Evolutionary conservation across 2,329 filamentous ascomycete genomes (phyloP), one percentile per base, ranked within the genome.

Genomic region (Ceratocystis smalleyi): DNA sequence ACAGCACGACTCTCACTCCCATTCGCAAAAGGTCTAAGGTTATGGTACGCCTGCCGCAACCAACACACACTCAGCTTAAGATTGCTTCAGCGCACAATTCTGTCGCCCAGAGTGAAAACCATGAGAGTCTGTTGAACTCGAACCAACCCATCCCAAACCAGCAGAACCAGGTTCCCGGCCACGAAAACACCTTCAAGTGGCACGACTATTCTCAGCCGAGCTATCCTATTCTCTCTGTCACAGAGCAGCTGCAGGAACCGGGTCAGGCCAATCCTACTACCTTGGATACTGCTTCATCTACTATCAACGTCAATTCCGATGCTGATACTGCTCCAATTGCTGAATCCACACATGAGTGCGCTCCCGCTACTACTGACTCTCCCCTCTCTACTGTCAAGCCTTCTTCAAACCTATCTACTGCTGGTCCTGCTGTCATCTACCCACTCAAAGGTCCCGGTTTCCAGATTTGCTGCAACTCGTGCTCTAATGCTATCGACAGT

Each of bases 401-500:
- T 54, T 1, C 49, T 24, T 5, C 10, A 19, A 15, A 10, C 3
- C 12, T 15, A 30, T 54, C 19, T 24, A 54, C 49, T 24, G 27
- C 43, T 22, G 67, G 63, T 35, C 64, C 67, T 45, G 61, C 63
- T 24, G 32, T 62, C 64, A 68, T 60, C 60, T 65, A 67, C 59
- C 70, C 67, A 66, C 70, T 68, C 67, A 70, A 71, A 12, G 64
- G 61, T 24, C 51, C 64, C 76, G 81, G 59, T 24, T 96, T 91
- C 75, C 88, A 88, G 12, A 91, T 99, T 55, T 95, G 89, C 78
- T 99, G 94, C 82, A 97, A 99, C 77, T 82, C 83, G 73, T 99
- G 94, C 75, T 87, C 90, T 69, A 79, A 78, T 67, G 83, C 85
- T 51, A 90, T 96, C 70, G 82, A 86, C 32, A 85, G 90, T 69